Evolutionary conservation across 306 rosid species (phyloP).

Genomic region (Gastrolobium villosum): DNA sequence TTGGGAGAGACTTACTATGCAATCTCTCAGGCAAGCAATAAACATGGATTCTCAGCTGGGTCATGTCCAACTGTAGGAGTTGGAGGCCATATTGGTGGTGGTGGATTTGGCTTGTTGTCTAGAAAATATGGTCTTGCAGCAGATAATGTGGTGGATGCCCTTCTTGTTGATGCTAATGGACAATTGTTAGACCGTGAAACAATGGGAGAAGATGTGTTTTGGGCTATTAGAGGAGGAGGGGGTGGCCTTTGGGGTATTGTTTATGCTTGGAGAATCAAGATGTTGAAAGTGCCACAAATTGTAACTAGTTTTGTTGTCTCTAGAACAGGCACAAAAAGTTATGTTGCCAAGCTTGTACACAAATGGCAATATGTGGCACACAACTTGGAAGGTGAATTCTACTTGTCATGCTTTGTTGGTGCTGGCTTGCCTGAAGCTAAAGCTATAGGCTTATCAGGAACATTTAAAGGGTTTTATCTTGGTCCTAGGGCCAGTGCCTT

Average conservation of each 20-base stretch:
- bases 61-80: conserved; percentile 91
- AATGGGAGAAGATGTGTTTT: conserved; percentile 92
- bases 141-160: conserved; percentile 76
- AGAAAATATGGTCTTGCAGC: conserved; percentile 82
- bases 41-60: conserved; percentile 79
- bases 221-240: conserved; percentile 94
- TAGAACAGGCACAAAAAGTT: conserved; percentile 56
- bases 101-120: conserved; percentile 77
- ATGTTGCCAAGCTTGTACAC: conserved; percentile 59
- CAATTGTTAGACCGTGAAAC: conserved; percentile 53
- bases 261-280: conserved; percentile 77
- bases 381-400: conserved; percentile 60
- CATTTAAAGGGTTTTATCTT: conserved; percentile 66
- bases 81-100: conserved; percentile 85
- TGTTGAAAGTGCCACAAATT: conserved; percentile 61
- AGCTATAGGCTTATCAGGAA: conserved; percentile 58
- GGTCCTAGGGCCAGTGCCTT: conserved; percentile 53
- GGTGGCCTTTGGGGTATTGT: conserved; percentile 83
- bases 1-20: conserved; percentile 79
- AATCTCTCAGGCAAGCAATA: conserved; percentile 63
- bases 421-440: conserved; percentile 67
- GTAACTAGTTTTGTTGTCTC: conserved; percentile 64
- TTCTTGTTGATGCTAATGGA: conserved; percentile 67
- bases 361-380: conserved; percentile 85
- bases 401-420: conserved; percentile 74